Evolutionary conservation across 2,329 filamentous ascomycete species (phyloP), one percentile per base, ranked within the genome.

Genomic region (Verticillium longisporum): DNA sequence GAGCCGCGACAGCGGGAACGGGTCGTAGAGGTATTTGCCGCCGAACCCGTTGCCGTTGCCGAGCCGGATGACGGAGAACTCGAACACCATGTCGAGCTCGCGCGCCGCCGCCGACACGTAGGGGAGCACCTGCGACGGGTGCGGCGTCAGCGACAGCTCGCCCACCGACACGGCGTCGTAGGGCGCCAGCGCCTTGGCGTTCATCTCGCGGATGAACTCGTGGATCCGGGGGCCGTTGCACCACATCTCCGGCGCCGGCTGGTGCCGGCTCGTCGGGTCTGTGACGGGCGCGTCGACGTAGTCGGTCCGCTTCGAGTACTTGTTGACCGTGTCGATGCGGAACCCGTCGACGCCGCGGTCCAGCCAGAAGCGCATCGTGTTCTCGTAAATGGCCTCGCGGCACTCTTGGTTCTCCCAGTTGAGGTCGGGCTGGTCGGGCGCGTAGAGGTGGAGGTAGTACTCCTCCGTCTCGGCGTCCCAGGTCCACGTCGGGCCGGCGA

Each of bases 351-450:
- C 83, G 0, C 87, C 88, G 6, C 84, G 83, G 60, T 91, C 80
- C 0, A 92, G 80, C 90, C 90, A 92, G 71, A 91, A 92, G 0
- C 79, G 78, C 81, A 91, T 88, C 5, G 88, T 84, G 6, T 76
- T 69, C 6, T 86, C 78, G 67, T 91, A 88, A 1, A 91, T 87
- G 0, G 86, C 89, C 58, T 85, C 77, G 6, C 88, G 83, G 7
- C 88, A 86, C 2, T 83, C 81, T 0, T 80, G 78, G 57, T 88
- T 87, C 60, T 91, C 87, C 89, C 89, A 92, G 69, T 92, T 92
- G 18, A 93, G 77, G 66, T 93, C 90, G 0, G 90, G 90, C 69
- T 92, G 90, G 56, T 88, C 84, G 0, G 83, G 78, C 1, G 84
- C 83, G 69, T 90, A 93, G 1, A 92, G 77, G 64, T 82, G 80